These are phyloP conservation scores for Dissophora globulifera DNA, from an alignment of 192 early-diverging fungal genomes.

Conservation along the genomic window DNA sequence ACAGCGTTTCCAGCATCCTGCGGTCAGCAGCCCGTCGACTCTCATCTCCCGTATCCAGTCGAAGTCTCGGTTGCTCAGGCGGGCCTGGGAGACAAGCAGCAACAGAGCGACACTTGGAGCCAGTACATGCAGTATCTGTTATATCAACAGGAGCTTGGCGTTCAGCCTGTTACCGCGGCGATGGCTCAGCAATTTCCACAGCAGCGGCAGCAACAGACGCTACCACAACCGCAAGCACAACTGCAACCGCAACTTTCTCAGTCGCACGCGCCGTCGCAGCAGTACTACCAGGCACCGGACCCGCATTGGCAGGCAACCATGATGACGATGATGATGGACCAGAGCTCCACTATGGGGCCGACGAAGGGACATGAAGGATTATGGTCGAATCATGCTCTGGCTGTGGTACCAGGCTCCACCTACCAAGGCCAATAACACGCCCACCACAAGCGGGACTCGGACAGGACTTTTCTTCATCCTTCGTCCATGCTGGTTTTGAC, in stretches of 20 bases:
- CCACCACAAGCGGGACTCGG: too few relatives aligned
- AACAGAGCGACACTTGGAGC: conserved; percentile 27
- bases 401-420: too few relatives aligned
- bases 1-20: too few relatives aligned
- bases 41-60: neutral
- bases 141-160: conserved; percentile 11
- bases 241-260: conserved; percentile 1
- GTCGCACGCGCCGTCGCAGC: neutral
- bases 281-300: conserved; percentile 5
- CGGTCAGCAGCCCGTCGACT: neutral
- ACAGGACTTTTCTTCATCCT: too few relatives aligned
- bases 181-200: conserved; percentile 1
- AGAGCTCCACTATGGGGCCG: conserved; percentile 2
- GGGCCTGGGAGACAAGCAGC: neutral
- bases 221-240: neutral
- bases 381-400: too few relatives aligned
- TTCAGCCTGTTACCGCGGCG: neutral
- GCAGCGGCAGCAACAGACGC: conserved; percentile 1
- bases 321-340: conserved; percentile 50
- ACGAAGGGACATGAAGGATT: neutral
- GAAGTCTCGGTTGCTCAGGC: neutral
- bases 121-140: conserved; percentile 42
- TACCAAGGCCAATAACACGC: too few relatives aligned
- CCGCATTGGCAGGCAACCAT: conserved; percentile 49
- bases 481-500: too few relatives aligned